Evolutionary conservation across 306 rosid species (phyloP).

Genomic region (Carpinus fangiana): DNA sequence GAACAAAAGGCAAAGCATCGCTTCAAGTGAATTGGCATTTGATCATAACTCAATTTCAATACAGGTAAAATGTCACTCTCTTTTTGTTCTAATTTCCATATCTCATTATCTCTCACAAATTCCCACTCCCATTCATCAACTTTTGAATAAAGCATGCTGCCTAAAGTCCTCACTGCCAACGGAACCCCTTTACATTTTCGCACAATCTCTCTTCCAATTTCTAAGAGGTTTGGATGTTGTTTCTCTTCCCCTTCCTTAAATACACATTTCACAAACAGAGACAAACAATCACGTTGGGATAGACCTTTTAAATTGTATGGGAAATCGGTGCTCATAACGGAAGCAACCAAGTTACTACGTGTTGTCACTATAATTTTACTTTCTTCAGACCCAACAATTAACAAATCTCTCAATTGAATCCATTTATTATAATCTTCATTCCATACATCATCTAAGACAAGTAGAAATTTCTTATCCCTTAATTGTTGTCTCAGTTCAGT

Average conservation of each 20-base stretch:
- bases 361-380: not conserved
- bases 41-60: conserved; percentile 25
- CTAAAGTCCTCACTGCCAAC: conserved; percentile 22
- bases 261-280: conserved; percentile 24
- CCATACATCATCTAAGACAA: not conserved
- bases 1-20: conserved; percentile 25
- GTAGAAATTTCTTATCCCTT: not conserved
- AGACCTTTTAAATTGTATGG: not conserved
- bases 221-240: not conserved
- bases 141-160: not conserved
- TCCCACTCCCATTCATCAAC: not conserved
- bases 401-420: not conserved
- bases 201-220: conserved; percentile 14
- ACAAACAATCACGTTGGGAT: not conserved
- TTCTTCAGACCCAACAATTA: not conserved
- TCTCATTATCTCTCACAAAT: conserved; percentile 16
- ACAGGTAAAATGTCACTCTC: conserved; percentile 9
- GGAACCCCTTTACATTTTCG: conserved; percentile 26
- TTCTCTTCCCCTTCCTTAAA: conserved; percentile 16
- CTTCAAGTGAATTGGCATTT: conserved; percentile 21
- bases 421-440: not conserved
- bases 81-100: conserved; percentile 22
- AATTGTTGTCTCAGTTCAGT: too few species aligned
- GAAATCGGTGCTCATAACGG: not conserved
- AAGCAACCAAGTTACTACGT: not conserved